Evolutionary conservation across 306 rosid genomes (phyloP).

Genomic region (Luffa acutangula): DNA sequence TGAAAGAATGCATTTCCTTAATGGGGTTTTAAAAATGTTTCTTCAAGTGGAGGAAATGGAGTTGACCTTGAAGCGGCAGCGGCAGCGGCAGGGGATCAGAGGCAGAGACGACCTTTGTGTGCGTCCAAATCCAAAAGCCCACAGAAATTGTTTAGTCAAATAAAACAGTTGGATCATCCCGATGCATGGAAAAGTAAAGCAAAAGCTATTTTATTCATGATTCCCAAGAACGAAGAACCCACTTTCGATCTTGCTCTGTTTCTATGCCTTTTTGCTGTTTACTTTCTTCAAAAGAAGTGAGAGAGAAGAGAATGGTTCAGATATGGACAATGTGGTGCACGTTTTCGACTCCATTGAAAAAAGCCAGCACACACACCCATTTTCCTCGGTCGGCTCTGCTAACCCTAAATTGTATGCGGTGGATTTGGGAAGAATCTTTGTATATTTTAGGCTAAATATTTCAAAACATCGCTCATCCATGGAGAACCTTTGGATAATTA

Average conservation of each 20-base stretch:
- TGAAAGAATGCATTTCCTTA: neutral
- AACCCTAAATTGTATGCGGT: no score
- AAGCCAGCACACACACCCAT: neutral
- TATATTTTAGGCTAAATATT: no score
- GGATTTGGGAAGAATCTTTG: no score
- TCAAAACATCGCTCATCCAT: no score
- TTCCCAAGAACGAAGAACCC: neutral
- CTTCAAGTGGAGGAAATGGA: slow-evolving; percentile 1
- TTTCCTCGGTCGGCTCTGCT: neutral
- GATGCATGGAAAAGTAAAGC: neutral
- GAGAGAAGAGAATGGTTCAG: neutral
- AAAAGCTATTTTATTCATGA: neutral
- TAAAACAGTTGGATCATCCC: neutral
- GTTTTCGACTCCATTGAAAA: neutral
- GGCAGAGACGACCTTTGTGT: neutral
- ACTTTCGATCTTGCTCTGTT: neutral
- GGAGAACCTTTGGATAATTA: no score
- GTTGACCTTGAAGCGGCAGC: neutral
- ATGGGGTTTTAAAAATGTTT: neutral
- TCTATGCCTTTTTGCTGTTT: neutral
- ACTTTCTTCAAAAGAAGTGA: neutral
- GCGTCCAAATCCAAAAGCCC: neutral
- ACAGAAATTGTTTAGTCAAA: neutral
- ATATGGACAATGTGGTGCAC: neutral
- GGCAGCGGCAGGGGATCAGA: neutral